Evolutionary conservation across 2,329 filamentous ascomycete genomes (phyloP).

Genomic region (Trichoderma cornu-damae): DNA sequence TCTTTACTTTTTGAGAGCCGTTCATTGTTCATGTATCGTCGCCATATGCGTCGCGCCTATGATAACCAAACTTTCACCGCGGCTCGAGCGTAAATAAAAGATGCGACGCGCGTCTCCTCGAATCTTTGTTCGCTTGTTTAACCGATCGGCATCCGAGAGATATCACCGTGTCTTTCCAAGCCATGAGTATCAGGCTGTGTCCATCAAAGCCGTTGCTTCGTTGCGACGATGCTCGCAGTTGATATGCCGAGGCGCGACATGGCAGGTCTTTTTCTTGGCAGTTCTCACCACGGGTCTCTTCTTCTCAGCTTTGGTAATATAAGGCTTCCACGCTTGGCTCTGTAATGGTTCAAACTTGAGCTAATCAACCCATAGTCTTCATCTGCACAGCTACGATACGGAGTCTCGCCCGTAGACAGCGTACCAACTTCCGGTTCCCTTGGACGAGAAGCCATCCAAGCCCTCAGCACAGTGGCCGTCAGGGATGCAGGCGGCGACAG

Average conservation of each 20-base stretch:
- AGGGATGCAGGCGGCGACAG: constrained; percentile 19
- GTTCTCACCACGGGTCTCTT: not conserved
- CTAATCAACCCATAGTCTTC: not conserved
- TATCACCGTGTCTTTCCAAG: not conserved
- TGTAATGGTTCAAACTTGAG: not conserved
- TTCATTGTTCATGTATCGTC: not conserved
- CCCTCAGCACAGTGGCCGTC: not conserved
- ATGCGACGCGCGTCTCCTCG: not conserved
- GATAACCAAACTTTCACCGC: not conserved
- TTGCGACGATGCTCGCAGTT: not conserved
- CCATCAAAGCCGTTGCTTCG: not conserved
- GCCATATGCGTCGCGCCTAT: not conserved
- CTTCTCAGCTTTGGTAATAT: constrained; percentile 1
- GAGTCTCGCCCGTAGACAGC: not conserved
- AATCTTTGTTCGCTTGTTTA: not conserved
- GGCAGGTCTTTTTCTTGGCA: not conserved
- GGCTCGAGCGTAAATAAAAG: not conserved
- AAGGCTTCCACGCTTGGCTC: not conserved
- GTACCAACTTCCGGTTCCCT: not conserved
- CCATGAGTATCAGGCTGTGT: not conserved
- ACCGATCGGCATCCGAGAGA: not conserved
- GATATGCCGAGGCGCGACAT: not conserved
- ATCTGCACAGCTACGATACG: not conserved
- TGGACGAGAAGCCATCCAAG: not conserved
- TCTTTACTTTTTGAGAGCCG: not conserved